Conservation (phyloP, 371 early-diverging fungal species). For the Mucor velutinosus region DNA sequence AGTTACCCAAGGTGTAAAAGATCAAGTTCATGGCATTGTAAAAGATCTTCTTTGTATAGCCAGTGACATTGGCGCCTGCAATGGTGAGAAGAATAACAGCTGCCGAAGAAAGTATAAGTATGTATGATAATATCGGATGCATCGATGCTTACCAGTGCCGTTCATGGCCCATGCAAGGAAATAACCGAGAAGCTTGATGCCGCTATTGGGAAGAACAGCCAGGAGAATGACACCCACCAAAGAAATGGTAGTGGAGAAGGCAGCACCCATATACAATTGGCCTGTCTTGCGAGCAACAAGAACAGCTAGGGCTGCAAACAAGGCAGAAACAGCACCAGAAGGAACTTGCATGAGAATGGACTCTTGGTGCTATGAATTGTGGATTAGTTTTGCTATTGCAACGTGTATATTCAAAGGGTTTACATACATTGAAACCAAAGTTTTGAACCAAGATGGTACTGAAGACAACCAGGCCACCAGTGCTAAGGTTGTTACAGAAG, state of each 20-base stretch:
- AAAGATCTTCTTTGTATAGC: conserved; percentile 46
- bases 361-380: conserved; percentile 12
- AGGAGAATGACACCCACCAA: conserved; percentile 33
- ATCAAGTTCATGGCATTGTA: conserved; percentile 32
- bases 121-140: not conserved
- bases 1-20: conserved; percentile 34
- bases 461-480: conserved; percentile 38
- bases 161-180: conserved; percentile 31
- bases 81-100: conserved; percentile 31
- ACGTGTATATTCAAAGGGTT: not conserved
- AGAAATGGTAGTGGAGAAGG: conserved; percentile 18
- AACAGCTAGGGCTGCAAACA: conserved; percentile 15
- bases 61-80: conserved; percentile 35
- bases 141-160: conserved; percentile 6
- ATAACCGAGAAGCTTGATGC: conserved; percentile 32
- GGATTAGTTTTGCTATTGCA: not conserved
- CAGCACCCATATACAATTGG: conserved; percentile 21
- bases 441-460: conserved; percentile 30
- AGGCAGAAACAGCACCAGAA: conserved; percentile 19
- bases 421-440: conserved; percentile 38
- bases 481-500: conserved; percentile 28
- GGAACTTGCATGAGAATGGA: conserved; percentile 41
- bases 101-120: not conserved
- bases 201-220: conserved; percentile 22
- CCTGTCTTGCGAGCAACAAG: conserved; percentile 22